These are phyloP conservation scores for Waitea zeae DNA, from an alignment of 1,284 basidiomycete genomes.

Conservation along the genomic window DNA sequence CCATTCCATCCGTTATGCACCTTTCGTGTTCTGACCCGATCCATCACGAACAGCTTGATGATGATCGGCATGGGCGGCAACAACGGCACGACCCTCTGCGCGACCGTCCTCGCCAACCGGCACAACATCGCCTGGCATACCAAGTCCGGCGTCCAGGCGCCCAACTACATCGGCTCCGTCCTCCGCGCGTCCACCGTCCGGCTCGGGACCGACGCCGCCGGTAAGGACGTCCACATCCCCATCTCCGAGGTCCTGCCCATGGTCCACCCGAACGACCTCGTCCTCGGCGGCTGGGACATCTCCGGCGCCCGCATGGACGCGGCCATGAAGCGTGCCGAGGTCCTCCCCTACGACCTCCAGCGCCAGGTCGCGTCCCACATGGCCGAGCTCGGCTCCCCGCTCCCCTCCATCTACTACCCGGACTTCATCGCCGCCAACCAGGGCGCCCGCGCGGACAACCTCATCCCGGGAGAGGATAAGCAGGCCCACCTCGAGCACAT, in stretches of 20 bases:
- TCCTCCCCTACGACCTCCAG: constrained; percentile 94
- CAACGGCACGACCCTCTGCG: constrained; percentile 90
- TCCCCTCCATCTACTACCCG: constrained; percentile 92
- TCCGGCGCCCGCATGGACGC: constrained; percentile 73
- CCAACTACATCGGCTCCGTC: constrained; percentile 93
- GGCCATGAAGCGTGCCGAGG: constrained; percentile 88
- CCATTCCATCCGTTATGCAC: not conserved
- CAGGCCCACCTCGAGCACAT: constrained; percentile 85
- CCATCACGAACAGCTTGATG: constrained; percentile 54
- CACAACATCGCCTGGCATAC: constrained; percentile 94
- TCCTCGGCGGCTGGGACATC: constrained; percentile 97
- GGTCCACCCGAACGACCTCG: constrained; percentile 98
- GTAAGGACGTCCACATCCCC: constrained; percentile 89
- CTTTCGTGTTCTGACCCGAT: not conserved
- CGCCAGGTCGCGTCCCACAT: constrained; percentile 85
- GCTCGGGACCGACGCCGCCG: constrained; percentile 72
- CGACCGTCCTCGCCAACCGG: constrained; percentile 92
- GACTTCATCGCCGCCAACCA: constrained; percentile 98
- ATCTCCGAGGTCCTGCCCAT: constrained; percentile 90
- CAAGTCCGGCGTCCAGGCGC: constrained; percentile 82
- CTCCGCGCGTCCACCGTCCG: constrained; percentile 91
- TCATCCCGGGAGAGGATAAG: constrained; percentile 79
- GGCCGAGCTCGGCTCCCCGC: constrained; percentile 66
- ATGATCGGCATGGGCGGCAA: constrained; percentile 96
- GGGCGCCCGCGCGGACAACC: constrained; percentile 87